Percentiles rank a stretch among this genome's conserved stretches.
Evolutionary conservation across 2,329 filamentous ascomycete genomes (phyloP).

Genomic region (Onygenales sp.): DNA sequence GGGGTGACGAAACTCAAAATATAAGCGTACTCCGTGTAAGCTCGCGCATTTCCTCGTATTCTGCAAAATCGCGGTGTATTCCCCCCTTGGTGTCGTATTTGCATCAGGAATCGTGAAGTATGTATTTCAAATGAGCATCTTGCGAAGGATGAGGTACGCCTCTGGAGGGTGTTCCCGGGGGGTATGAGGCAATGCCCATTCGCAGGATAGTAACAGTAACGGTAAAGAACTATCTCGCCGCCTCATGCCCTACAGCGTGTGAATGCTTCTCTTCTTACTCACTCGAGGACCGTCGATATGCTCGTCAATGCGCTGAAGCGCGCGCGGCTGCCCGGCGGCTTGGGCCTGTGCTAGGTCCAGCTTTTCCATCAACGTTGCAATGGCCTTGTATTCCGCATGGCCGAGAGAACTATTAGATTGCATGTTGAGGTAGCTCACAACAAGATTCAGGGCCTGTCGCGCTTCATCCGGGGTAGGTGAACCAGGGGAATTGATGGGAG

Average conservation of each 20-base stretch:
- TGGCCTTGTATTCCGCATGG: constrained; percentile 68
- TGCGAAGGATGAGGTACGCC: too few species aligned
- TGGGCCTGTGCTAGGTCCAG: constrained; percentile 56
- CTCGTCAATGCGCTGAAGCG: constrained; percentile 35
- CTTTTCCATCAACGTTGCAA: constrained; percentile 79
- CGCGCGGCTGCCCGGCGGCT: constrained; percentile 30
- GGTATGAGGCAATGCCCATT: neutral
- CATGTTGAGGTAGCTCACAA: constrained; percentile 72
- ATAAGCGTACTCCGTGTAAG: too few species aligned
- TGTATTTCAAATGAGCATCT: too few species aligned
- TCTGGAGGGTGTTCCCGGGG: too few species aligned
- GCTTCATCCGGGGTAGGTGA: constrained; percentile 81
- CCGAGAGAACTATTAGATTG: constrained; percentile 55
- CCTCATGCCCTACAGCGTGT: constrained; percentile 21
- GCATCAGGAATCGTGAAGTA: too few species aligned
- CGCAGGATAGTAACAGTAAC: neutral
- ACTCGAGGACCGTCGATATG: constrained; percentile 31
- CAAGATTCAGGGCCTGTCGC: constrained; percentile 66
- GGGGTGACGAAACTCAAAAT: too few species aligned
- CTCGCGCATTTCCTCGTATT: too few species aligned
- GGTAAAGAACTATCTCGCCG: neutral
- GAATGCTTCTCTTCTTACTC: constrained; percentile 39
- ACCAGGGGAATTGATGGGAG: constrained; percentile 48
- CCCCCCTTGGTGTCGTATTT: too few species aligned
- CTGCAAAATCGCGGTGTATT: too few species aligned